phyloP scores from a whole-genome alignment of 148 eudicot species.

The Beta vulgaris region DNA sequence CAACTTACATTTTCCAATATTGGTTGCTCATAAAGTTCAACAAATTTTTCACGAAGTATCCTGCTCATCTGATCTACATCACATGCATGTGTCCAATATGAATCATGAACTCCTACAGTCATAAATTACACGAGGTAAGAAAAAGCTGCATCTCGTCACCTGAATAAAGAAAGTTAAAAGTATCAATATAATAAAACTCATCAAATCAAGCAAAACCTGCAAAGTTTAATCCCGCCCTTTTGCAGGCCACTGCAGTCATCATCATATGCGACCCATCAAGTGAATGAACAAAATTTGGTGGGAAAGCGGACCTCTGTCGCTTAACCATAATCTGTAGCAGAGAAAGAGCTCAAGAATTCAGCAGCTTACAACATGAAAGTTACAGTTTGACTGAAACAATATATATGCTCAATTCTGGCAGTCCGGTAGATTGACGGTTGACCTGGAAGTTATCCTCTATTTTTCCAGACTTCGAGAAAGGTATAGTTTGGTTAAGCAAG shows the following conservation, averaged over 20 bases:
- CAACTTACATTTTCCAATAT: constrained; percentile 76
- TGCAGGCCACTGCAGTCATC: constrained; percentile 99
- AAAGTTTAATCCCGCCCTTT: constrained; percentile 77
- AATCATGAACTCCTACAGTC: constrained; percentile 89
- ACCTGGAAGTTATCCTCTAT: neutral
- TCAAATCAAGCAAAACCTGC: constrained; percentile 55
- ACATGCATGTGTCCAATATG: constrained; percentile 97
- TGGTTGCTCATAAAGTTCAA: constrained; percentile 84
- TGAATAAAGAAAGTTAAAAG: neutral
- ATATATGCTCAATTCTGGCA: neutral
- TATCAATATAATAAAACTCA: neutral
- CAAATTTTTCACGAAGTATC: constrained; percentile 83
- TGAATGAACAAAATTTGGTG: constrained; percentile 97
- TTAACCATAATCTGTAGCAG: constrained; percentile 66
- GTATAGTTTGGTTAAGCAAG: neutral
- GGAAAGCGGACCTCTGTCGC: constrained; percentile 91
- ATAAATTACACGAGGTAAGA: constrained; percentile 4
- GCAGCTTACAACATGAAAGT: neutral
- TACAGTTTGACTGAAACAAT: neutral
- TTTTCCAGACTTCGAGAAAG: neutral
- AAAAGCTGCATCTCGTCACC: neutral
- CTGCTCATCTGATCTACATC: constrained; percentile 79
- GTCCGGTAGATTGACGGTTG: neutral
- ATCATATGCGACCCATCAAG: constrained; percentile 99
- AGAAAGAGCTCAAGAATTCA: neutral